Evolutionary conservation across 1,284 basidiomycete species (phyloP).

Genomic region (Pascua sp.): DNA sequence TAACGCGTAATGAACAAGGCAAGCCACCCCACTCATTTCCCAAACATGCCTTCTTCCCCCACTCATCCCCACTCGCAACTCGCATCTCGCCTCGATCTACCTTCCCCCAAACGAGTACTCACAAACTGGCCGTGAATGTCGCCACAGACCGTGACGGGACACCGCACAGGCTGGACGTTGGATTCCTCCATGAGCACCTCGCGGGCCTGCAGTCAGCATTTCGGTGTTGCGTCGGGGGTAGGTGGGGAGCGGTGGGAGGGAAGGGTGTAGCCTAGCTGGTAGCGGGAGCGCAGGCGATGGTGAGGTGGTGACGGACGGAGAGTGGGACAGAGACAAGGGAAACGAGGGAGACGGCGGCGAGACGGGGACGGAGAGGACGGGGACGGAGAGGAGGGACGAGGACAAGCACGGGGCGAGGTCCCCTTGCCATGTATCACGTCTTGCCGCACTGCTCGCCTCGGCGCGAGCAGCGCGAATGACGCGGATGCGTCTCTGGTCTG

Average conservation of each 20-base stretch:
- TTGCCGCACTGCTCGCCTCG: no score
- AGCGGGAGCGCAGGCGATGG: background rate
- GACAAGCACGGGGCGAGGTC: no score
- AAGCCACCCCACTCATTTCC: no score
- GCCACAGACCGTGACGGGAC: conserved; percentile 94
- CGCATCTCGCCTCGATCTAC: background rate
- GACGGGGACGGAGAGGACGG: no score
- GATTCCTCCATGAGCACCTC: conserved; percentile 98
- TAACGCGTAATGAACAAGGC: background rate
- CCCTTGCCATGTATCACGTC: no score
- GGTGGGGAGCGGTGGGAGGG: background rate
- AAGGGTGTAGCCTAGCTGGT: background rate
- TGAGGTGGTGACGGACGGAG: background rate
- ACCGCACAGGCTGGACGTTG: conserved; percentile 95
- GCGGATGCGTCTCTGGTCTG: no score
- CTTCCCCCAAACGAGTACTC: conserved; percentile 51
- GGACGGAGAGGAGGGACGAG: no score
- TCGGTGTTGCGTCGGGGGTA: background rate
- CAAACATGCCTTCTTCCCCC: background rate
- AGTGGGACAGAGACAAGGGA: background rate
- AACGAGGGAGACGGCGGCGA: no score
- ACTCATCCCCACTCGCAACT: background rate
- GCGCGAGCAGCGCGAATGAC: no score
- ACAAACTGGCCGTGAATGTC: conserved; percentile 99
- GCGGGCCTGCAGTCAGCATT: conserved; percentile 63